These are phyloP conservation scores for Cyberlindnera amylophila DNA, from an alignment of 805 yeast species.

Conservation along the genomic window DNA sequence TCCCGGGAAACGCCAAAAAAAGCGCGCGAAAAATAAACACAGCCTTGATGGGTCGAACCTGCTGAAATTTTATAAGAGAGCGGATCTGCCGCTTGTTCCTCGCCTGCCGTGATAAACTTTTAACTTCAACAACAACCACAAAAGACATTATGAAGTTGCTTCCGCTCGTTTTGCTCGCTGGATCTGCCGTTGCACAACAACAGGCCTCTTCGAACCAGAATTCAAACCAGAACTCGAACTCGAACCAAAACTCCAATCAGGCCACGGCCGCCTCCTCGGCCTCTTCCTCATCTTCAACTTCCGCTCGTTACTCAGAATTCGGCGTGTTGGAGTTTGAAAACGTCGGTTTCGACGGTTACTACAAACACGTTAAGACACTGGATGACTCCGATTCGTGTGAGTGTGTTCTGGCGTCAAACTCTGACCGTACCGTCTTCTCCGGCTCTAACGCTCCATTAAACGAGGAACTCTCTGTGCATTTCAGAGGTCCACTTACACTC, in stretches of 20 bases:
- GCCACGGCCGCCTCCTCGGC: constrained; percentile 3
- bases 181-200: not conserved
- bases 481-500: constrained; percentile 70
- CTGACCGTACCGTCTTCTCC: constrained; percentile 37
- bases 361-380: constrained; percentile 42
- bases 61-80: too few relatives aligned
- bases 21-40: too few relatives aligned
- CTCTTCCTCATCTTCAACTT: constrained; percentile 9
- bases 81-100: too few relatives aligned
- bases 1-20: not conserved
- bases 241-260: not conserved
- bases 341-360: constrained; percentile 53
- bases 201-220: constrained; percentile 9
- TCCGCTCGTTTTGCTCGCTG: too few relatives aligned
- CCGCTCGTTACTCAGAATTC: constrained; percentile 24
- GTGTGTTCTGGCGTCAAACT: constrained; percentile 45
- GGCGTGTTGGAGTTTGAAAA: constrained; percentile 47
- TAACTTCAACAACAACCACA: too few relatives aligned
- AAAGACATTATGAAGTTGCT: too few relatives aligned
- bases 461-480: constrained; percentile 69
- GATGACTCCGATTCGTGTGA: constrained; percentile 38
- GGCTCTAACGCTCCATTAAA: constrained; percentile 66
- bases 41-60: too few relatives aligned
- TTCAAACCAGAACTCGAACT: not conserved
- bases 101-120: too few relatives aligned